Conservation (phyloP, 164 flowering plant species). For the Paratinospora sagittata region DNA sequence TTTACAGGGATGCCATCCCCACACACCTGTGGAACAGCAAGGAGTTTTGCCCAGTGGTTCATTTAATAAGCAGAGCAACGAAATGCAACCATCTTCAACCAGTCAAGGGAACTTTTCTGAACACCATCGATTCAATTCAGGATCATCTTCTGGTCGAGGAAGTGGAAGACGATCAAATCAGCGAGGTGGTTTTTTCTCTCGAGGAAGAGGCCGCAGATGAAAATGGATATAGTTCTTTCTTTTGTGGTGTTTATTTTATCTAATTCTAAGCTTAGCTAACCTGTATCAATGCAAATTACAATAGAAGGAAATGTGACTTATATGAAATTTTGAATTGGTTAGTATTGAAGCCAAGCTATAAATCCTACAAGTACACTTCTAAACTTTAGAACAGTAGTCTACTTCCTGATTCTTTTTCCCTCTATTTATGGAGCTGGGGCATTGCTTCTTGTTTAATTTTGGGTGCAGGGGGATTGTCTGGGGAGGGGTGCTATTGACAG, state of each 20-base stretch:
- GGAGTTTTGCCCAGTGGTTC: slow-evolving; percentile 9
- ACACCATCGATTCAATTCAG: slow-evolving; percentile 14
- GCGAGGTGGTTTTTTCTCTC: slow-evolving; percentile 14
- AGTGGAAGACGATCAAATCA: slow-evolving; percentile 9
- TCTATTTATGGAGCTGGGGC: too few species aligned
- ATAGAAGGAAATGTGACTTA: neutral
- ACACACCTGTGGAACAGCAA: slow-evolving; percentile 13
- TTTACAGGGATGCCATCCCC: slow-evolving; percentile 25
- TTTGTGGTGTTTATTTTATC: neutral
- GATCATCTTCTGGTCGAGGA: slow-evolving; percentile 16
- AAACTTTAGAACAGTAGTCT: too few species aligned
- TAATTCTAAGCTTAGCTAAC: neutral
- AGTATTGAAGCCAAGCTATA: too few species aligned
- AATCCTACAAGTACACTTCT: too few species aligned
- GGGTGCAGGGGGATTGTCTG: too few species aligned
- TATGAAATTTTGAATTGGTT: neutral
- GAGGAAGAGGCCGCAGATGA: slow-evolving; percentile 19
- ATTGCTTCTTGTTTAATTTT: too few species aligned
- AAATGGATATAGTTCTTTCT: slow-evolving; percentile 3
- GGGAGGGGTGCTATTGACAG: too few species aligned
- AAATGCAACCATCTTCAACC: neutral
- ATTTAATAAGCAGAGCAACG: slow-evolving; percentile 6
- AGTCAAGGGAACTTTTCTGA: slow-evolving; percentile 12
- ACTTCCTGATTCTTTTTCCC: too few species aligned
- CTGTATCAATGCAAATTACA: neutral